Percentiles rank a stretch among this genome's conserved stretches.
Evolutionary conservation across 331 rosid species (phyloP).

Genomic region (Spiraea crenata): DNA sequence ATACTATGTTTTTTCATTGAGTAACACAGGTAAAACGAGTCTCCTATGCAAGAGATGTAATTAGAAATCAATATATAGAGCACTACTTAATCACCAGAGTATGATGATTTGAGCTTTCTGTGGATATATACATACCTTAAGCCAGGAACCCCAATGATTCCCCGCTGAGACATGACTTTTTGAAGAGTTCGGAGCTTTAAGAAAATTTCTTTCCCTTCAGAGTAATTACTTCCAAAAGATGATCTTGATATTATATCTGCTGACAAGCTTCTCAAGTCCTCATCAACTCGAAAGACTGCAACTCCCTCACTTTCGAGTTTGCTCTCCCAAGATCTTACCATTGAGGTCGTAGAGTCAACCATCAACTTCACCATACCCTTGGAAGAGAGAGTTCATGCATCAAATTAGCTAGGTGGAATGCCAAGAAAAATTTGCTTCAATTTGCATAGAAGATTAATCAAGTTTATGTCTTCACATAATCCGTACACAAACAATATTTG

Average conservation of each 20-base stretch:
- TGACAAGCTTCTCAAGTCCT: slow-evolving; percentile 52
- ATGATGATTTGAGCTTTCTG: not conserved
- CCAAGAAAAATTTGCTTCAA: not conserved
- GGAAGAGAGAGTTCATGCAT: not conserved
- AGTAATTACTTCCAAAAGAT: slow-evolving; percentile 68
- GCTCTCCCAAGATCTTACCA: slow-evolving; percentile 49
- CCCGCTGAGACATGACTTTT: slow-evolving; percentile 33
- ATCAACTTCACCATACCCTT: slow-evolving; percentile 62
- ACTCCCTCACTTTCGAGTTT: slow-evolving; percentile 36
- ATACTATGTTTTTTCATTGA: not conserved
- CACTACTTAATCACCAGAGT: not conserved
- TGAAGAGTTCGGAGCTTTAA: slow-evolving; percentile 59
- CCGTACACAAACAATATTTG: not conserved
- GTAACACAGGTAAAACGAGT: not conserved
- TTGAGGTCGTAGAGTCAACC: slow-evolving; percentile 43
- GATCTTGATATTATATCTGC: slow-evolving; percentile 62
- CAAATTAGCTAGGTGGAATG: not conserved
- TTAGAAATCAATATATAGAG: no score
- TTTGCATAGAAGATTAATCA: no score
- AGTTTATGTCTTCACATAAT: no score
- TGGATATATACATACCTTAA: slow-evolving; percentile 32
- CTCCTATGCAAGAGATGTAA: not conserved
- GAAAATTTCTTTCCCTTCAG: slow-evolving; percentile 59
- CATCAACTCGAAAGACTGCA: slow-evolving; percentile 47
- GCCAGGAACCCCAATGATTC: slow-evolving; percentile 56